Evolutionary conservation across 257 asterid genomes (phyloP).

Genomic region (Scutellaria baicalensis): DNA sequence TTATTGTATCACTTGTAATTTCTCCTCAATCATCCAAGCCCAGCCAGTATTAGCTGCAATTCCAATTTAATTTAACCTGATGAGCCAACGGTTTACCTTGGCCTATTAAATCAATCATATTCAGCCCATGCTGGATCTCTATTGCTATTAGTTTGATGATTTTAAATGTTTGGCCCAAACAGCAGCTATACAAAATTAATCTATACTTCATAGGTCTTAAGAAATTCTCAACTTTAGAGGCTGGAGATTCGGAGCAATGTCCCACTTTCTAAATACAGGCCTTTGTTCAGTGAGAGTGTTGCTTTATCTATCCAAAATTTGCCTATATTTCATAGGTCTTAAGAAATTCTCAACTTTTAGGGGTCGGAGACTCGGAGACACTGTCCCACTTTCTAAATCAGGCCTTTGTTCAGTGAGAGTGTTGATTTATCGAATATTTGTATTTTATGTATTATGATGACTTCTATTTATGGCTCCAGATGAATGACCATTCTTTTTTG

Average conservation of each 20-base stretch:
- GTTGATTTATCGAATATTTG: not conserved
- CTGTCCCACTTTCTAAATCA: not conserved
- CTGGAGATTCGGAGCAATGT: not conserved
- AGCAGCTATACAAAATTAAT: not conserved
- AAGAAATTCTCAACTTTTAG: not conserved
- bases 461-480: not conserved
- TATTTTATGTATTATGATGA: not conserved
- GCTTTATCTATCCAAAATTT: not conserved
- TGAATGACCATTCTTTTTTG: not conserved
- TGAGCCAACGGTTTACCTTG: not conserved
- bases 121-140: not conserved
- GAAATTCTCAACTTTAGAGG: not conserved
- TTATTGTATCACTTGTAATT: not conserved
- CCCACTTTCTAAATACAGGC: not conserved
- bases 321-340: not conserved
- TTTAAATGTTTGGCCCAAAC: not conserved
- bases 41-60: not conserved
- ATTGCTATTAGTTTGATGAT: not conserved
- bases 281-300: not conserved
- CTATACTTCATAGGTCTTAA: not conserved
- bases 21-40: not conserved
- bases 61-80: not conserved
- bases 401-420: not conserved
- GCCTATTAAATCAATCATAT: not conserved
- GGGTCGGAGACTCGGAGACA: not conserved